Evolutionary conservation across 768 basidiomycete species (phyloP), one percentile per base, ranked within the genome.

Genomic region (Hemileccinum rubropunctum): DNA sequence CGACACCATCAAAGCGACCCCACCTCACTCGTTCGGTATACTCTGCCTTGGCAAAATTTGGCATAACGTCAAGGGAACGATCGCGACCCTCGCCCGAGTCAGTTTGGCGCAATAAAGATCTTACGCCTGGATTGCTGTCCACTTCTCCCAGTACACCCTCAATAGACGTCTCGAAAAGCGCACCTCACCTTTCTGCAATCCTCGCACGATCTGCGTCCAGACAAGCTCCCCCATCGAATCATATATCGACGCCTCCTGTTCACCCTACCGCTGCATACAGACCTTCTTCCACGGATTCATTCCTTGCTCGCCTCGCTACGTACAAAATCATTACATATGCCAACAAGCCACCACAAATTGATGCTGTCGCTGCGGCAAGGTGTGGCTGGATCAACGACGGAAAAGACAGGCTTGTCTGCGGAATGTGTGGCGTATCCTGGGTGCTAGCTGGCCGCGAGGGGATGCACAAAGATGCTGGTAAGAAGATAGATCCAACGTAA

Each of bases 321-420:
- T 93, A 79, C 68, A 91, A 85, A 64, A 77, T 92, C 26, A 70
- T 85, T 11, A 91, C 90, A 0, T 93, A 91, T 59, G 76, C 84
- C 15, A 88, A 86, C 55, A 92, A 92, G 63, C 88, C 89, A 1
- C 47, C 79, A 0, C 72, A 74, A 10, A 83, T 91, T 26, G 81
- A 92, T 49, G 84, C 89, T 1, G 88, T 91, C 13, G 83, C 89
- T 15, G 89, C 90, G 3, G 76, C 89, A 0, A 88, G 80, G 64
- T 88, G 86, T 61, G 90, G 90, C 2, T 93, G 90, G 90, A 72
- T 78, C 20, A 92, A 92, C 53, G 83, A 90, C 45, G 87, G 88
- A 37, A 90, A 88, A 66, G 89, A 91, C 51, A 75, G 89, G 41
- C 67, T 91, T 17, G 75, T 86, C 3, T 91, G 89, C 58, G 82